Base-by-base conservation (phyloP, 768 basidiomycete species). In the Galerina marginata region DNA sequence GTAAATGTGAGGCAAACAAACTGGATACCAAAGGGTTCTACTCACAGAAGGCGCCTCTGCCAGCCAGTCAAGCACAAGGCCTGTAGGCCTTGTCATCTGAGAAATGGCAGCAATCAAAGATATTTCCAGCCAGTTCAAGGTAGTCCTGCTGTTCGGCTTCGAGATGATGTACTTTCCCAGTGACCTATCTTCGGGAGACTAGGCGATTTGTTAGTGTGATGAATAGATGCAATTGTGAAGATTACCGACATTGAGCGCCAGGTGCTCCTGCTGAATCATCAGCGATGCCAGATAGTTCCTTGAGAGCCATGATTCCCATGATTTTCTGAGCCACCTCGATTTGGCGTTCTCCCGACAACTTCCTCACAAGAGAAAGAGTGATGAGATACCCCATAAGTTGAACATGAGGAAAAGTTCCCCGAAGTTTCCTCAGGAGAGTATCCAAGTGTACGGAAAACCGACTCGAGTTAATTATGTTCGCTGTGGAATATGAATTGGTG, bases 321-420 rank as follows among this genome's bases (percentile, higher is more conserved):
- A 86, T 64, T 48, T 75, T 74, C 29, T 77, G 72, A 1, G 86
- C 89, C 1, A 85, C 74, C 7, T 82, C 77, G 37, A 92, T 70
- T 63, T 87, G 87, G 52, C 82, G 82, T 42, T 84, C 82, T 12
- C 87, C 87, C 4, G 86, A 81, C 0, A 87, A 64, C 25, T 80
- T 80, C 36, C 72, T 71, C 36, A 95, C 71, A 54, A 95, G 71
- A 0, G 83, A 81, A n/a, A 86, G 81, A n/a, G 83, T 73, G 54
- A 92, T 75, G 9, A 95, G 75, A 67, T 86, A 85, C 0, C 83
- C 83, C 47, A 95, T 72, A 2, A 83, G 72, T 15, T 86, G 81
- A 33, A 83, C 76, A 62, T 90, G 81, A 0, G 83, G 68, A 61
- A 84, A 78, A 0, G 75, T 52, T 48, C 83, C 81, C 2, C 79